Percentiles rank a stretch among this genome's conserved stretches.
Conservation (phyloP, 768 basidiomycete species). For the Leccinum arenicola region DNA sequence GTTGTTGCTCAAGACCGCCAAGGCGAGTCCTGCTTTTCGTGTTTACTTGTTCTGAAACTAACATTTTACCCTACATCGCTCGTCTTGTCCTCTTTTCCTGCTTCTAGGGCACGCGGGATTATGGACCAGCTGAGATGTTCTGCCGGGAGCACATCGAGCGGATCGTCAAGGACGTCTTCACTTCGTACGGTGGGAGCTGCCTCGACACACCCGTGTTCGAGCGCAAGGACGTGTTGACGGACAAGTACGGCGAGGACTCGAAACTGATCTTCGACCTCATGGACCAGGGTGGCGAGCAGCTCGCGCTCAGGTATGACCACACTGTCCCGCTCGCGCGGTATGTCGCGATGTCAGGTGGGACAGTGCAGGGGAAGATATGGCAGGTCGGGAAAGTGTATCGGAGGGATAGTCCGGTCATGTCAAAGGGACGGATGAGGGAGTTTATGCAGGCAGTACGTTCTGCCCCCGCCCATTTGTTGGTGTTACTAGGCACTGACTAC, state of each 20-base stretch:
- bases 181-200: conserved; percentile 83
- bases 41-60: conserved; percentile 14
- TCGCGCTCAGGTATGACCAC: conserved; percentile 92
- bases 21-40: conserved; percentile 48
- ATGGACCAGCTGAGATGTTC: conserved; percentile 88
- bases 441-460: conserved; percentile 88
- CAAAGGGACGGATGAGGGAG: conserved; percentile 97
- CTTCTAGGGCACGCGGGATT: conserved; percentile 92
- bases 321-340: conserved; percentile 96
- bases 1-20: conserved; percentile 88
- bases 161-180: conserved; percentile 84
- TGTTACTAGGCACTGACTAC: not conserved
- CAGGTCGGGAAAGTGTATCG: conserved; percentile 99
- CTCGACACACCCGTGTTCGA: conserved; percentile 99
- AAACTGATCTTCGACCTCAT: conserved; percentile 97
- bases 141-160: conserved; percentile 88
- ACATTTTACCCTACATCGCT: not conserved
- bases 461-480: not conserved
- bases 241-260: conserved; percentile 96
- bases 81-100: no score
- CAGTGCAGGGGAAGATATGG: conserved; percentile 80
- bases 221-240: conserved; percentile 91
- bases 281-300: conserved; percentile 97
- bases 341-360: conserved; percentile 93
- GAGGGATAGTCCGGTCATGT: conserved; percentile 95